Evolutionary conservation across 2,329 filamentous ascomycete genomes (phyloP), one percentile per base, ranked within the genome.

Genomic region (Aspergillus sp.): DNA sequence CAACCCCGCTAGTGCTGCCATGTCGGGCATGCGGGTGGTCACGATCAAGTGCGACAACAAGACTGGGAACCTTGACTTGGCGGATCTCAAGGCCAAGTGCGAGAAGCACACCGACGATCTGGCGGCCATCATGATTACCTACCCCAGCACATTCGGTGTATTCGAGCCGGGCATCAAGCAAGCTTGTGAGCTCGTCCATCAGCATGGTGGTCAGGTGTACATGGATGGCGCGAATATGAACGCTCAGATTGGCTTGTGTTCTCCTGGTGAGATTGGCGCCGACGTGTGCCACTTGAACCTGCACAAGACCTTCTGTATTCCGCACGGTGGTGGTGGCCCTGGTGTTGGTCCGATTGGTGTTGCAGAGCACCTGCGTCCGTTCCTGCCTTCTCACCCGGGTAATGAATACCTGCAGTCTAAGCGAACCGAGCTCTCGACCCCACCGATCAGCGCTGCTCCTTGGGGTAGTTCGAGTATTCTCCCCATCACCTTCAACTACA

Each of bases 171-270:
- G 83, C 54, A 81, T 95, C 65, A 93, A 89, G 73, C 80, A 86
- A 62, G 89, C 84, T 10, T 95, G 89, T 68, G 74, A 88, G 46
- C 74, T 94, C 29, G 88, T 97, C 12, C 91, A 97, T 71, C 70
- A 85, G 53, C 75, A 94, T 62, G 91, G 91, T 44, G 91, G 91
- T 7, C 88, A 94, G 63, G 91, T 97, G 10, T 97, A 96, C 75
- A 96, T 97, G 91, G 91, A 97, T 64, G 91, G 91, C 42, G 91
- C 91, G 55, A 97, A 97, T 73, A 93, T 96, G 88, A 97, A 96
- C 64, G 91, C 91, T 12, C 91, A 97, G 69, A 96, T 97, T 53
- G 91, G 91, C 8, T 79, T 97, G 7, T 95, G 88, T 73, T 94
- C 88, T 0, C 91, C 91, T 1, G 91, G 91, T 35, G 89, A 94